Evolutionary conservation across 1,139 yeast species (phyloP), one percentile per base, ranked within the genome.

Genomic region (Lodderomyces theae): DNA sequence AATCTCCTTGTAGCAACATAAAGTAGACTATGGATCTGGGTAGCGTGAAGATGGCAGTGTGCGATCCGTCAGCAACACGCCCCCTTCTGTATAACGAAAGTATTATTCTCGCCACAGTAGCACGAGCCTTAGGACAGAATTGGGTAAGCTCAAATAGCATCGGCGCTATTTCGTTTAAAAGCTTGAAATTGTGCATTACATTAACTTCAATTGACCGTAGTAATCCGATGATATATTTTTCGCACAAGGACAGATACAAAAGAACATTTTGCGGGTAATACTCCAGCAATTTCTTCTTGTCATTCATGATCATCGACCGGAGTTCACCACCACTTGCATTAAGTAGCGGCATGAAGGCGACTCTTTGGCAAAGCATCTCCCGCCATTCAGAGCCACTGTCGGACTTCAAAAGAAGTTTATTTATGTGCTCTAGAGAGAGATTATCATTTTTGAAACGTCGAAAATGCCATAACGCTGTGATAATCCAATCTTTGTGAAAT

Each of bases 1-100:
- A 73, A 43, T 72, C 69, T 9, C 51, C 58, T 32, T 61, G 57
- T 32, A 76, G 61, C 8, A 72, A 48, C 5, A 72, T 48, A 2
- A 60, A 47, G 42, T 72, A 69, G 0, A 66, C 51, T 11, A 78
- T 40, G 1, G 64, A 44, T 4, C 29, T 13, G 4, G 29, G 29
- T 12, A 25, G 12, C 5, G 29, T 25, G 15, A 25, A n/a, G n/a
- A 5, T 25, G 5, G 29, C 16, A 12, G 9, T n/a, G 6, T 5
- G 8, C 4, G n/a, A 8, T n/a, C 3, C 12, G 8, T n/a, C 15
- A 4, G 8, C 12, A 7, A 18, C 11, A 4, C 35, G 28, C 4
- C 42, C 17, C 4, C 36, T 22, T n/a, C 34, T 42, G 6, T 42
- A 18, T 17, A 41, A 42, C 12, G 15, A 15, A 5, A 41, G 15